Conservation (phyloP, 2,329 filamentous ascomycete species). For the Hymenoscyphus scutula region DNA sequence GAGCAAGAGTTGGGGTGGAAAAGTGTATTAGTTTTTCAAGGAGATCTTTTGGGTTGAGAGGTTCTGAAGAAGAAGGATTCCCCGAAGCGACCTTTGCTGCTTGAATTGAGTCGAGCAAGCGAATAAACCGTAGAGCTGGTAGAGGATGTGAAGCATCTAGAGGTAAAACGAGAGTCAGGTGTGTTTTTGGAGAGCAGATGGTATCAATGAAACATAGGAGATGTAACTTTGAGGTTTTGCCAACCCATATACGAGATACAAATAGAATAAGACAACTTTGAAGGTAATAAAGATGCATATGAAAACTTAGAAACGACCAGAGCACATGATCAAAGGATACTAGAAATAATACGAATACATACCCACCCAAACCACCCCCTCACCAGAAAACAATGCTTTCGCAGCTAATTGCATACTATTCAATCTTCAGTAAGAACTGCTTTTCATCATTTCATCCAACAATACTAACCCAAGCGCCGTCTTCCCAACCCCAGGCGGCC, state of each 20-base stretch:
- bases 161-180: background rate
- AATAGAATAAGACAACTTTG: background rate
- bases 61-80: conserved; percentile 17
- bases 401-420: conserved; percentile 68
- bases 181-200: background rate
- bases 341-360: conserved; percentile 6
- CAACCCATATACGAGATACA: background rate
- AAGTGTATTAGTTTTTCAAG: conserved; percentile 63
- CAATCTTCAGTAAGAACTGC: conserved; percentile 18
- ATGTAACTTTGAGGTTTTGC: background rate
- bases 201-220: background rate
- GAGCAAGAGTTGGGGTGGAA: conserved; percentile 55
- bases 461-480: conserved; percentile 61
- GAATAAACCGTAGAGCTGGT: conserved; percentile 45
- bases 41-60: conserved; percentile 31
- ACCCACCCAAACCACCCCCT: conserved; percentile 81
- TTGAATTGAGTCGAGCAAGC: conserved; percentile 40
- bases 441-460: background rate
- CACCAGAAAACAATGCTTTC: conserved; percentile 58
- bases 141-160: conserved; percentile 41
- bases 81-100: background rate
- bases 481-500: conserved; percentile 82
- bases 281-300: background rate
- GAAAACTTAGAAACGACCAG: background rate
- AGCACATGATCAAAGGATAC: background rate